phyloP scores from a whole-genome alignment of 257 asterid genomes.

The Lithospermum erythrorhizon region DNA sequence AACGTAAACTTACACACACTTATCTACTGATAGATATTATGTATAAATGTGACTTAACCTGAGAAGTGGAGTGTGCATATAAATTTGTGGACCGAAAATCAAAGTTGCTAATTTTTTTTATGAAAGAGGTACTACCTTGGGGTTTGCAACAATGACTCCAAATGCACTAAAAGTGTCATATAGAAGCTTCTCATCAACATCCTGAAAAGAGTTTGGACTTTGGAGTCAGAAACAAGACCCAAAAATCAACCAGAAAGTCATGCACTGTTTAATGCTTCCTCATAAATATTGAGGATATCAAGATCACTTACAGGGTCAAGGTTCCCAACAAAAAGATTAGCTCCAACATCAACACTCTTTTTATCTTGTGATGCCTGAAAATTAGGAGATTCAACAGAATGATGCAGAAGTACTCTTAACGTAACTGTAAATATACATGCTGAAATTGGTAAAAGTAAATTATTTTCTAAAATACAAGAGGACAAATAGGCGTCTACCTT shows the following conservation, averaged over 20 bases:
- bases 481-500: slow-evolving; percentile 40
- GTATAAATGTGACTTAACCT: too few relatives aligned
- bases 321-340: slow-evolving; percentile 91
- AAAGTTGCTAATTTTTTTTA: background rate
- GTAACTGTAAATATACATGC: too few relatives aligned
- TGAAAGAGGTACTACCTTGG: slow-evolving; percentile 46
- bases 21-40: too few relatives aligned
- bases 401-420: background rate
- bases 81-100: slow-evolving; percentile 5
- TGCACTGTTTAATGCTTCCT: too few relatives aligned
- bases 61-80: too few relatives aligned
- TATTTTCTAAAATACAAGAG: background rate
- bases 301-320: slow-evolving; percentile 81
- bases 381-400: background rate
- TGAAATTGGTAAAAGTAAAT: background rate
- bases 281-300: background rate
- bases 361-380: slow-evolving; percentile 93
- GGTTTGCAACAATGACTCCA: slow-evolving; percentile 89
- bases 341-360: slow-evolving; percentile 94
- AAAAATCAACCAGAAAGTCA: too few relatives aligned
- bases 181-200: slow-evolving; percentile 95
- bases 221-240: background rate
- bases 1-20: too few relatives aligned
- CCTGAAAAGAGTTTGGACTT: slow-evolving; percentile 41
- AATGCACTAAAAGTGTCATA: slow-evolving; percentile 89